Conservation (phyloP, 257 asterid genomes). For the Fraxinus excelsior region DNA sequence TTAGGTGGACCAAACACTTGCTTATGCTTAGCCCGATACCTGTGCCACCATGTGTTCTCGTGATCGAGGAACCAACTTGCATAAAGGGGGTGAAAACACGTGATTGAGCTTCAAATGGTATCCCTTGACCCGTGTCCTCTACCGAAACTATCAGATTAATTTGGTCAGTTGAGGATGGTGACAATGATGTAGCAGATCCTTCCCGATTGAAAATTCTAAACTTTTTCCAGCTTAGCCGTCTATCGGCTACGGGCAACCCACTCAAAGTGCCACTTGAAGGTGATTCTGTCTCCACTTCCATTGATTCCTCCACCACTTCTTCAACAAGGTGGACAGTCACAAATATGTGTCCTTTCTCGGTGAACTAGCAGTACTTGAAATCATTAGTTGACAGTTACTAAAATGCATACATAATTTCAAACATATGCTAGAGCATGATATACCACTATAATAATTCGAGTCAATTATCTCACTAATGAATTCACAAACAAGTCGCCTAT, state of each 20-base stretch:
- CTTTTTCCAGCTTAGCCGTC: slow-evolving; percentile 69
- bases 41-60: slow-evolving; percentile 91
- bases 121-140: slow-evolving; percentile 96
- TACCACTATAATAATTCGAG: too few species aligned
- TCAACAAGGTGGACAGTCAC: slow-evolving; percentile 81
- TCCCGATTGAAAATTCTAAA: slow-evolving; percentile 61
- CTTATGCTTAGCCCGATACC: slow-evolving; percentile 97
- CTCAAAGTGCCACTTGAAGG: slow-evolving; percentile 56
- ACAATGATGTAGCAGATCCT: slow-evolving; percentile 35
- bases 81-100: slow-evolving; percentile 87
- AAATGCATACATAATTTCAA: not conserved
- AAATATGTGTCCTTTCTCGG: slow-evolving; percentile 89
- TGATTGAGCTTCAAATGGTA: slow-evolving; percentile 78
- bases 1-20: slow-evolving; percentile 93
- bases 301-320: slow-evolving; percentile 53
- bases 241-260: slow-evolving; percentile 75
- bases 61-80: slow-evolving; percentile 92
- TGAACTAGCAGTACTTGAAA: slow-evolving; percentile 58
- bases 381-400: slow-evolving; percentile 3
- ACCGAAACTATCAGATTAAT: slow-evolving; percentile 77
- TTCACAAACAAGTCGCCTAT: too few species aligned
- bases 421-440: too few species aligned
- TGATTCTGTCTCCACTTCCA: slow-evolving; percentile 40
- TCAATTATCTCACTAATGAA: too few species aligned
- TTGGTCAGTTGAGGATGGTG: slow-evolving; percentile 45